A percentile compares a stretch with the other conserved stretches of the same genome.
phyloP scores from a whole-genome alignment of 768 basidiomycete genomes.

The Phaffia tasmanica region DNA sequence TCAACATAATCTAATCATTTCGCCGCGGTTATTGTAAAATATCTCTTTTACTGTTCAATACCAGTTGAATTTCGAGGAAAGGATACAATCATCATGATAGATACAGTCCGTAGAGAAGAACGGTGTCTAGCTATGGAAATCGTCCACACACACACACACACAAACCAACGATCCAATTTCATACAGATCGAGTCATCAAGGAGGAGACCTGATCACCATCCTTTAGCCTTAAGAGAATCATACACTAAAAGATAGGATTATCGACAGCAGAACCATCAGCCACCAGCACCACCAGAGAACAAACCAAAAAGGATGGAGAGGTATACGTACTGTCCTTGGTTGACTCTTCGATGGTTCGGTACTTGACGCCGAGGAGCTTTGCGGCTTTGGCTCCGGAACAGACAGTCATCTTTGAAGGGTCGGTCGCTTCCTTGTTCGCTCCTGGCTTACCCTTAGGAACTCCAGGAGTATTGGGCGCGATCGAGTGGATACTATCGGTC shows the following conservation, averaged over 20 bases:
- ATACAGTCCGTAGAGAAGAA: no score
- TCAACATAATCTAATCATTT: no score
- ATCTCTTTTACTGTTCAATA: no score
- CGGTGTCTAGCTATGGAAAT: no score
- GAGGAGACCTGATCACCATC: conserved; percentile 1
- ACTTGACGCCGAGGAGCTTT: conserved; percentile 19
- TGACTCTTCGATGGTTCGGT: conserved; percentile 14
- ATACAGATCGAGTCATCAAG: no score
- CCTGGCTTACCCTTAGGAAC: conserved; percentile 16
- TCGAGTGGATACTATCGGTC: conserved; percentile 6
- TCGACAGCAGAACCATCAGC: not conserved
- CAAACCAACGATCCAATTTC: no score
- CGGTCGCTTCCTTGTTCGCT: conserved; percentile 12
- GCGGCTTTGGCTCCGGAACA: conserved; percentile 13
- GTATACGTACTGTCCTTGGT: conserved; percentile 13
- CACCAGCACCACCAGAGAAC: not conserved
- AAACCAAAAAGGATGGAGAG: not conserved
- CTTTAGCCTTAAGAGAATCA: conserved; percentile 9
- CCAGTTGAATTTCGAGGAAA: no score
- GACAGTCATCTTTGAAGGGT: conserved; percentile 6
- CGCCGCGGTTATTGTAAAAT: no score
- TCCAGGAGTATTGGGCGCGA: not conserved
- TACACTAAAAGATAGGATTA: not conserved
- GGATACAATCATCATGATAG: no score
- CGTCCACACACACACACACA: no score